Percentiles rank a stretch among this genome's conserved stretches.
phyloP scores from a whole-genome alignment of 345 rosid genomes.

The Hibiscus trionum region DNA sequence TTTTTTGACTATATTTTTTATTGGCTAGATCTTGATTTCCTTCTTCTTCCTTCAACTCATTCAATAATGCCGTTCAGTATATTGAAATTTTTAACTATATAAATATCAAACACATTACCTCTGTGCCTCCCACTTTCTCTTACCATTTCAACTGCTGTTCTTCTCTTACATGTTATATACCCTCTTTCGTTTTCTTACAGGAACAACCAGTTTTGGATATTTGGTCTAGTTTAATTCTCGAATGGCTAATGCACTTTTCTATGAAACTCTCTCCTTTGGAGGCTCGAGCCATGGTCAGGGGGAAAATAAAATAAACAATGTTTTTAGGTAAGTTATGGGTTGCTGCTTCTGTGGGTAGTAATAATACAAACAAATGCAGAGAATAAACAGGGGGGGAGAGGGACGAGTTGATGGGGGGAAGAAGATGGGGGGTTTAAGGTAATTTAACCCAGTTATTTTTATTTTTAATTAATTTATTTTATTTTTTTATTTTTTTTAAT shows the following conservation, averaged over 20 bases:
- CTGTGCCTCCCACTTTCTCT: conserved; percentile 17
- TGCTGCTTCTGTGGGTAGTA: too few species aligned
- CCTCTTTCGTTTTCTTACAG: not conserved
- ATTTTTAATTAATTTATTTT: too few species aligned
- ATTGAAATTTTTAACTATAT: not conserved
- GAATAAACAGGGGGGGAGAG: too few species aligned
- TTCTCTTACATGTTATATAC: too few species aligned
- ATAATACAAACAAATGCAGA: too few species aligned
- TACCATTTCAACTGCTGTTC: too few species aligned
- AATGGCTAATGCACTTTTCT: conserved; percentile 42
- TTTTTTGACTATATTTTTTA: not conserved
- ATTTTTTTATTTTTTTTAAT: too few species aligned
- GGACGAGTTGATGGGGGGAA: too few species aligned
- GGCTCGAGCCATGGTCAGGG: conserved; percentile 60
- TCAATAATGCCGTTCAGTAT: conserved; percentile 17
- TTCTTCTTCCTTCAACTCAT: not conserved
- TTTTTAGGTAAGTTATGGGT: too few species aligned
- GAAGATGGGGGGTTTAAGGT: too few species aligned
- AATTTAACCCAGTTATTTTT: too few species aligned
- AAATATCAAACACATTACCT: not conserved
- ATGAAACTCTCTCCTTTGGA: conserved; percentile 50
- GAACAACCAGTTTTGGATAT: not conserved
- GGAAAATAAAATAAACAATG: too few species aligned
- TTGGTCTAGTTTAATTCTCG: not conserved
- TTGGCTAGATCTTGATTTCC: not conserved